phyloP scores from a whole-genome alignment of 495 filamentous ascomycete species.

The Corynascus novoguineensis region DNA sequence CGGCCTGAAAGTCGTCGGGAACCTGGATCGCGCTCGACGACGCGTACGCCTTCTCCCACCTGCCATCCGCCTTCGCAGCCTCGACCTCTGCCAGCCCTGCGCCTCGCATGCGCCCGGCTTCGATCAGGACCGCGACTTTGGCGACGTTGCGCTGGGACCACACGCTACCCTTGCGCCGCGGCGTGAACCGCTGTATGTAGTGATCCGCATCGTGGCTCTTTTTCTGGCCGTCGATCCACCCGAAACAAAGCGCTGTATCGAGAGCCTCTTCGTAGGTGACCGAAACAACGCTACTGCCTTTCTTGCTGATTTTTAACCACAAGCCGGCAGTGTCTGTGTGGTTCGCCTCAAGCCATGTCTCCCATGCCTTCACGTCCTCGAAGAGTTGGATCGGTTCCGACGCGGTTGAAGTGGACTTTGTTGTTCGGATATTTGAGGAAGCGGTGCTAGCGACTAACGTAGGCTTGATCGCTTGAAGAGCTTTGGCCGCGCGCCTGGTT shows the following conservation, averaged over 20 bases:
- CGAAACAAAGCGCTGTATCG: constrained; percentile 51
- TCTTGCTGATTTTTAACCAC: constrained; percentile 53
- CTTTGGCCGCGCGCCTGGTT: constrained; percentile 1
- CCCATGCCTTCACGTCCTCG: constrained; percentile 18
- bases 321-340: constrained; percentile 39
- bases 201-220: constrained; percentile 36
- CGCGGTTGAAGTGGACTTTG: neutral
- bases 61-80: constrained; percentile 49
- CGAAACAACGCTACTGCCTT: constrained; percentile 38
- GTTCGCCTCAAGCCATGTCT: constrained; percentile 42
- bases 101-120: constrained; percentile 42
- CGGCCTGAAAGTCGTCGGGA: constrained; percentile 40
- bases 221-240: constrained; percentile 56
- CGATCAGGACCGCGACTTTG: constrained; percentile 38
- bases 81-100: constrained; percentile 46
- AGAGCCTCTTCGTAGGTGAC: constrained; percentile 50
- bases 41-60: constrained; percentile 52
- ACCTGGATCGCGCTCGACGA: constrained; percentile 40
- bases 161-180: constrained; percentile 47
- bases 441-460: neutral
- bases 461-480: neutral
- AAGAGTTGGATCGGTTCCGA: constrained; percentile 15
- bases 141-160: constrained; percentile 49
- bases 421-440: neutral
- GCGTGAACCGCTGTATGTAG: constrained; percentile 51